These are phyloP conservation scores for Irpex rosettiformis DNA, from an alignment of 1,284 basidiomycete species.

Conservation along the genomic window DNA sequence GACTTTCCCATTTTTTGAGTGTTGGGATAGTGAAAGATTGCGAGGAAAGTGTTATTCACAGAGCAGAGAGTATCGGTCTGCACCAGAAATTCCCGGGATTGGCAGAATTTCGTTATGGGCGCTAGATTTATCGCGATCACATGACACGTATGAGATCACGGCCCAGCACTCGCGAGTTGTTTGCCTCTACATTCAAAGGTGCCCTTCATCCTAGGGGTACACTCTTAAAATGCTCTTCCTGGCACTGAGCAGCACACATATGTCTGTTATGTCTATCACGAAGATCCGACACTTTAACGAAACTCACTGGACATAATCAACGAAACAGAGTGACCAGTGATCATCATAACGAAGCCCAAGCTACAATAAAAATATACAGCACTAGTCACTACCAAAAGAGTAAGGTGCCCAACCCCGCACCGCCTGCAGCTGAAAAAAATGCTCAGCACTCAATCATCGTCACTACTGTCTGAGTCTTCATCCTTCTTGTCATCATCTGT, in stretches of 20 bases:
- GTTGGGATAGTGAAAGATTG: too few species aligned
- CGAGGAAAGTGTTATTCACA: too few species aligned
- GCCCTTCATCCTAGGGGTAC: neutral
- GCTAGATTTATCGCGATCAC: neutral
- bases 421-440: too few species aligned
- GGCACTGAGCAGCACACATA: too few species aligned
- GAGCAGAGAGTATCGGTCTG: too few species aligned
- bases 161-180: neutral
- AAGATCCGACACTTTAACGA: too few species aligned
- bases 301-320: too few species aligned
- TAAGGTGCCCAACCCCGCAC: too few species aligned
- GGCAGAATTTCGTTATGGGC: neutral
- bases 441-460: constrained; percentile 24
- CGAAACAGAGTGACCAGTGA: neutral
- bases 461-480: constrained; percentile 39
- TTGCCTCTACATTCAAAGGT: too few species aligned
- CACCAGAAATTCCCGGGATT: too few species aligned
- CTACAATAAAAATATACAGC: neutral
- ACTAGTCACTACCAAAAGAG: neutral
- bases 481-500: constrained; percentile 47
- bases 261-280: too few species aligned
- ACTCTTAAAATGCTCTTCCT: too few species aligned
- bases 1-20: constrained; percentile 53
- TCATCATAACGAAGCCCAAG: neutral
- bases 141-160: neutral